Evolutionary conservation across 257 asterid genomes (phyloP).

Genomic region (Jacaranda mimosifolia): DNA sequence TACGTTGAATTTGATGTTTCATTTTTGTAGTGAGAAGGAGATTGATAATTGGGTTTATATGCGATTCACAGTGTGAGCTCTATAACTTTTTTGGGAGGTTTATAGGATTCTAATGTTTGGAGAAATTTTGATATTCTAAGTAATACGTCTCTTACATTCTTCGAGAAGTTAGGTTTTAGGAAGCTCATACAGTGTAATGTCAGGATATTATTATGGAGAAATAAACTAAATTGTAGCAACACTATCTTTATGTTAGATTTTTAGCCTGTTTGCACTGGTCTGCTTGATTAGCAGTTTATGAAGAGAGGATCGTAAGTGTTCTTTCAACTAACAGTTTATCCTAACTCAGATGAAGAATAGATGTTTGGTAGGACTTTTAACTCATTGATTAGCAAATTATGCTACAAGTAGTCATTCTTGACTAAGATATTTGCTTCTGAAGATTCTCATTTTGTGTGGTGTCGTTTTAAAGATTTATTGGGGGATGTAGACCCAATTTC

Average conservation of each 20-base stretch:
- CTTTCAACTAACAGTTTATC: slow-evolving; percentile 13
- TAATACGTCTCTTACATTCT: slow-evolving; percentile 3
- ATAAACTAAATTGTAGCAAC: neutral
- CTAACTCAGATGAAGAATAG: neutral
- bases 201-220: neutral
- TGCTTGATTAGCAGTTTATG: slow-evolving; percentile 20
- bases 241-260: slow-evolving; percentile 24
- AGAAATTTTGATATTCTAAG: neutral
- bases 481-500: neutral
- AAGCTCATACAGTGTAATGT: neutral
- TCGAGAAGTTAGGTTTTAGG: neutral
- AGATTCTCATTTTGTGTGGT: neutral
- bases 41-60: slow-evolving; percentile 25
- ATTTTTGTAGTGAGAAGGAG: neutral
- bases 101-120: slow-evolving; percentile 29
- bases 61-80: slow-evolving; percentile 6
- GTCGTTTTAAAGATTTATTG: neutral
- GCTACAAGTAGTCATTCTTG: slow-evolving; percentile 6
- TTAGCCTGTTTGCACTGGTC: slow-evolving; percentile 9
- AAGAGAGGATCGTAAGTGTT: neutral
- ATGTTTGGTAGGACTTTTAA: slow-evolving; percentile 12
- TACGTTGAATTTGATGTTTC: slow-evolving; percentile 3
- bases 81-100: slow-evolving; percentile 25
- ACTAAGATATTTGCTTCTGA: slow-evolving; percentile 1
- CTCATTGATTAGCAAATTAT: slow-evolving; percentile 13